These are phyloP conservation scores for Tolypocladium pustulatum DNA, from an alignment of 2,329 filamentous ascomycete species.

Conservation along the genomic window DNA sequence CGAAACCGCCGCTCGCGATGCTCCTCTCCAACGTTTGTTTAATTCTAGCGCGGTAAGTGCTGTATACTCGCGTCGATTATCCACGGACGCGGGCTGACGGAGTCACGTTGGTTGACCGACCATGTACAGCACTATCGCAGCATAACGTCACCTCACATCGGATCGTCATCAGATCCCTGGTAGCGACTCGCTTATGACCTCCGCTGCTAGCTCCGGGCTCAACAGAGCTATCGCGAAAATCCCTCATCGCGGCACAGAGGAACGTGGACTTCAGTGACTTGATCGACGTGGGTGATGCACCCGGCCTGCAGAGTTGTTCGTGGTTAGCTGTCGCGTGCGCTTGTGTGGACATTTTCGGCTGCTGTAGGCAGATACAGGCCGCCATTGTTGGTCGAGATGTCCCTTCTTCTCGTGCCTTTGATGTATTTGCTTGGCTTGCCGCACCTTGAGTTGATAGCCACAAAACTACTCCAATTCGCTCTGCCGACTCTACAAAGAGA, in stretches of 20 bases:
- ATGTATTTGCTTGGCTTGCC: neutral
- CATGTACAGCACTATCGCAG: neutral
- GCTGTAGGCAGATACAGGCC: neutral
- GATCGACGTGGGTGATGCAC: neutral
- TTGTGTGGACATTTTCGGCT: neutral
- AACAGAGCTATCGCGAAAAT: neutral
- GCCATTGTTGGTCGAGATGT: neutral
- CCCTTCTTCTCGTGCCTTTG: neutral
- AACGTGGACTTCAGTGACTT: neutral
- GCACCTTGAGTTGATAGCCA: no score
- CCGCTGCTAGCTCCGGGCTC: neutral
- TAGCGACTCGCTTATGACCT: neutral
- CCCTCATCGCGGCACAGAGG: neutral
- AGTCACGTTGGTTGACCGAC: neutral
- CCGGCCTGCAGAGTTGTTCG: neutral
- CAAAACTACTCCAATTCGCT: no score
- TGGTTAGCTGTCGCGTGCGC: neutral
- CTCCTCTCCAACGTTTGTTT: neutral
- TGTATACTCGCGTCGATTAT: neutral
- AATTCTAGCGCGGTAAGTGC: neutral
- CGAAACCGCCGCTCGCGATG: neutral
- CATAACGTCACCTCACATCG: neutral
- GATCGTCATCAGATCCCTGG: neutral
- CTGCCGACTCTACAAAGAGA: slow-evolving; percentile 1
- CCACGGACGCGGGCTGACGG: neutral